Base-by-base conservation (phyloP, 495 filamentous ascomycete genomes). In the Penicillium samsonianum region DNA sequence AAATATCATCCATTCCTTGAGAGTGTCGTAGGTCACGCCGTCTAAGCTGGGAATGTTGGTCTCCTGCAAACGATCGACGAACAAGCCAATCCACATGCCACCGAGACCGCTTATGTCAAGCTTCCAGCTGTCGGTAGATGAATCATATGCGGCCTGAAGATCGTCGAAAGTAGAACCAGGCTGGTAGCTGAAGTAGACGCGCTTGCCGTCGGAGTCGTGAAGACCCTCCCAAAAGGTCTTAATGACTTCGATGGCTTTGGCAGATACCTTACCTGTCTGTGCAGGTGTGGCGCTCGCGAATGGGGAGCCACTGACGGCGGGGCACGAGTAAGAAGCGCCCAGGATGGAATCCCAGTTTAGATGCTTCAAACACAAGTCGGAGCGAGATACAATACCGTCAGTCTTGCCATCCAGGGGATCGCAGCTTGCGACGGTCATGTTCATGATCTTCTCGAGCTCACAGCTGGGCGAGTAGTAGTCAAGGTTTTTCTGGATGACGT, bases 381-480 rank as follows among this genome's bases (percentile, higher is more conserved):
- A 72, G 0, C 80, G 68, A 12, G 74, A 65, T 11, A 82, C 68
- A 0, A 84, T 78, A 0, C 79, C 80, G 50, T 84, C 81, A 0
- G 54, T 66, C 46, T 63, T 65, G 1, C 81, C 81, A 61, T 82
- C 81, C 1, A 82, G 62, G 12, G 65, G 37, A 56, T 84, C 80
- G 45, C 81, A 83, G 19, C 72, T 70, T 0, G 67, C 64, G 57
- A 81, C 77, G 0, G 74, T 78, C 42, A 65, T 59, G 53, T 76
- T 77, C 14, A 70, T 64, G 48, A 80, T 78, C 53, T 73, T 73
- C 11, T 68, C 65, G 8, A 80, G 53, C 61, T 82, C 77, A 54
- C 79, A 82, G 3, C 68, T 66, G 0, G 75, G 67, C 5, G 78
- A 73, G 52, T 67, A 79, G 53, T 80, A 77, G 22, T 60, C 63